Evolutionary conservation across 2,329 filamentous ascomycete genomes (phyloP), one percentile per base, ranked within the genome.

Genomic region (Scytalidium sp.): DNA sequence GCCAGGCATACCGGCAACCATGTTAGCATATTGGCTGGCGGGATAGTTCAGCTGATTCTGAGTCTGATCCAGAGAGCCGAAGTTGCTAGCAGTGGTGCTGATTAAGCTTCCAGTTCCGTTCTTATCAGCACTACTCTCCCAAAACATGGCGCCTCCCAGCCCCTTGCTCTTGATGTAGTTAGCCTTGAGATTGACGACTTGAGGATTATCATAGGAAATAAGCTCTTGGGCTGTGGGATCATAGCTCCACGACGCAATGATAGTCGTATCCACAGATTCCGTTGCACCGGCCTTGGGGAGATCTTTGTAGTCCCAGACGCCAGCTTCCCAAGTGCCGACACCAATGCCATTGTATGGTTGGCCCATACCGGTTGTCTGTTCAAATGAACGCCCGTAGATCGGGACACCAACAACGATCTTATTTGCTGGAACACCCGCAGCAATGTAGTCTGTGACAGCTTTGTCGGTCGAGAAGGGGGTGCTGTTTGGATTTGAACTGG

Each of bases 341-440:
- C 88, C 88, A 19, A 85, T 69, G 17, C 87, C 87, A 3, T 61
- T 75, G 69, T 76, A 94, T 0, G 77, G 50, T 53, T 78, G 67
- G 8, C 89, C 90, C 1, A 85, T 76, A 0, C 88, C 88, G n/a
- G 72, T 67, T 0, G 90, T 87, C 29, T 74, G 67, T 43, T 75
- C 69, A 61, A 93, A 94, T 0, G 84, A 74, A 19, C 87, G 84
- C 1, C 89, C 90, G 63, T 94, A 94, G 7, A 95, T 73, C 0
- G 90, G 89, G 78, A 94, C 85, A 2, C 90, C 89, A 3, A 94
- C 72, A 2, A 89, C 78, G 49, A 95, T 79, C 66, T 93, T 93
- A 47, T 67, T 64, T 0, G 81, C 62, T 0, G 81, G 72, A 0
- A 94, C 79, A 6, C 84, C 84, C 3, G 78, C 77, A 1, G 71